Percentiles rank a stretch among this genome's conserved stretches.
phyloP scores from a whole-genome alignment of 768 basidiomycete genomes.

The Agrocybe praecox region DNA sequence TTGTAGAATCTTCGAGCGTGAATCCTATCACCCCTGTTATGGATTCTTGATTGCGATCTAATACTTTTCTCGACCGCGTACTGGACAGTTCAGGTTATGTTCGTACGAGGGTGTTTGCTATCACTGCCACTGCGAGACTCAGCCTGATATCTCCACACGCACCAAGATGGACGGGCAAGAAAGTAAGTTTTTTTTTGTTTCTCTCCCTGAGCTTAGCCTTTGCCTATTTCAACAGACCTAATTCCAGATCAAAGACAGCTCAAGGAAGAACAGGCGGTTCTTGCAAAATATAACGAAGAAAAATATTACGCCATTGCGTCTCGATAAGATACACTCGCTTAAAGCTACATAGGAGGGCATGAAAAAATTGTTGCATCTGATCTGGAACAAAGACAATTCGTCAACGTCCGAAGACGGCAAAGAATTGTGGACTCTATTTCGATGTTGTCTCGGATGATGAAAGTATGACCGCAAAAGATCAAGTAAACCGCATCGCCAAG shows the following conservation, averaged over 20 bases:
- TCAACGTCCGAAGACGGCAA: constrained; percentile 60
- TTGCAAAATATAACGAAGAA: constrained; percentile 69
- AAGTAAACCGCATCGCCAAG: constrained; percentile 91
- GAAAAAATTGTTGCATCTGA: constrained; percentile 94
- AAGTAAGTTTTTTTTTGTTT: constrained; percentile 27
- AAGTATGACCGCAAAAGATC: constrained; percentile 70
- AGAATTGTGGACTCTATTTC: constrained; percentile 85
- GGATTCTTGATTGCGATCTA: constrained; percentile 80
- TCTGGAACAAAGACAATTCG: constrained; percentile 95
- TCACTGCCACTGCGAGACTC: constrained; percentile 82
- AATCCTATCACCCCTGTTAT: constrained; percentile 80
- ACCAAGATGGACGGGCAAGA: constrained; percentile 67
- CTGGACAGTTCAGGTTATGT: constrained; percentile 91
- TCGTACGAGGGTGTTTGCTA: constrained; percentile 81
- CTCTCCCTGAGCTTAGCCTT: neutral
- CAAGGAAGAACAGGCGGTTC: constrained; percentile 62
- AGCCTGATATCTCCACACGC: constrained; percentile 85
- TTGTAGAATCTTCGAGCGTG: constrained; percentile 81
- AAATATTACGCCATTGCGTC: constrained; percentile 69
- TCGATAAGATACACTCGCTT: constrained; percentile 79
- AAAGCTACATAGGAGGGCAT: constrained; percentile 65
- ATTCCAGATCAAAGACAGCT: constrained; percentile 26
- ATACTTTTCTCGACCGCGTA: constrained; percentile 84
- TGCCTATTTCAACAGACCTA: constrained; percentile 1
- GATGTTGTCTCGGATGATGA: constrained; percentile 74